A percentile compares a stretch with the other conserved stretches of the same genome.
These are phyloP conservation scores for Leccinum truebloodii DNA, from an alignment of 768 basidiomycete genomes.

Conservation along the genomic window DNA sequence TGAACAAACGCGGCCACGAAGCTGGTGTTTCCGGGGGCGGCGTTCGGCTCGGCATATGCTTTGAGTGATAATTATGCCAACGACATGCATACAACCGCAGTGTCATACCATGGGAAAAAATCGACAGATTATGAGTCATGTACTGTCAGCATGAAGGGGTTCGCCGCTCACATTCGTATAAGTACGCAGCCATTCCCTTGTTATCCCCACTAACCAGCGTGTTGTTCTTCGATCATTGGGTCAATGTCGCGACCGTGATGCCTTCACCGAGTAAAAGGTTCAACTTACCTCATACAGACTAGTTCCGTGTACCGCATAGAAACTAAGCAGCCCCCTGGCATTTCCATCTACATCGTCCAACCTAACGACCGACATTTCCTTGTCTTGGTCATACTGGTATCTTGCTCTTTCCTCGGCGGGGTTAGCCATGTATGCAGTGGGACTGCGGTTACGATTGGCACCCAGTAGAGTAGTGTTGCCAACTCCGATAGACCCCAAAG, in stretches of 20 bases:
- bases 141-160: neutral
- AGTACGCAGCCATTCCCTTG: conserved; percentile 82
- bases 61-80: neutral
- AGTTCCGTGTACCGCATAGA: conserved; percentile 80
- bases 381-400: conserved; percentile 74
- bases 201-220: conserved; percentile 81
- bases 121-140: neutral
- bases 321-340: conserved; percentile 67
- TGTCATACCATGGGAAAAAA: neutral
- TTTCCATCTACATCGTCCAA: conserved; percentile 62
- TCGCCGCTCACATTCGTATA: conserved; percentile 62
- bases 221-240: conserved; percentile 55
- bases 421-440: conserved; percentile 75
- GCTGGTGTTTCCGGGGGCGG: conserved; percentile 66
- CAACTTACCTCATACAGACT: conserved; percentile 66
- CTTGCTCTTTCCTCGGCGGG: conserved; percentile 65
- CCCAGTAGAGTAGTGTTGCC: conserved; percentile 71
- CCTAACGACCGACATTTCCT: conserved; percentile 65
- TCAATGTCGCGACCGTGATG: neutral
- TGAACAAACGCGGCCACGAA: conserved; percentile 80
- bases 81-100: neutral
- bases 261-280: neutral
- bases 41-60: conserved; percentile 64
- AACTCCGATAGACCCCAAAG: conserved; percentile 56
- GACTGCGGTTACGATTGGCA: conserved; percentile 74